phyloP scores from a whole-genome alignment of 352 stramenopile genomes.

The Detonula confervacea region DNA sequence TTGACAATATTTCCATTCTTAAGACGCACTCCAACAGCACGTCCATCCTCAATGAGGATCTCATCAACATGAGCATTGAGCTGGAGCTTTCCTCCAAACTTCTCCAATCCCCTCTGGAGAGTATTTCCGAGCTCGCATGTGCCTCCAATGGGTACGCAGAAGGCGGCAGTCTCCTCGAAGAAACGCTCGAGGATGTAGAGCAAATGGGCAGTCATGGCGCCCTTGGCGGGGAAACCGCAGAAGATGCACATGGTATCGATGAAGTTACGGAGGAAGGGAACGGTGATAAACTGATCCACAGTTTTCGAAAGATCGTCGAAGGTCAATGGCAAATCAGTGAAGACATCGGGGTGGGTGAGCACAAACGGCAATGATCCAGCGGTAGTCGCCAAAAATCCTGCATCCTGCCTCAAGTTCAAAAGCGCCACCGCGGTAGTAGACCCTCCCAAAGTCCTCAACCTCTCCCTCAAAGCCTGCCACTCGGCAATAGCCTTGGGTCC shows the following conservation, averaged over 20 bases:
- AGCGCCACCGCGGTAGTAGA: conserved; percentile 81
- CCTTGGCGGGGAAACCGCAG: conserved; percentile 86
- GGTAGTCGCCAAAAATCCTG: conserved; percentile 84
- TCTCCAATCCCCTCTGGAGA: conserved; percentile 75
- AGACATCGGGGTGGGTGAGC: conserved; percentile 83
- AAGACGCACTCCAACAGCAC: conserved; percentile 75
- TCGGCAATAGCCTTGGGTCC: conserved; percentile 79
- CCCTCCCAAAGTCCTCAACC: conserved; percentile 80
- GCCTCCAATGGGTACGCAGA: conserved; percentile 82
- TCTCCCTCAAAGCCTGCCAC: conserved; percentile 76
- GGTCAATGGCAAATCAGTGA: conserved; percentile 81
- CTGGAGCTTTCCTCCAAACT: conserved; percentile 84
- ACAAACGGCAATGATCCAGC: conserved; percentile 83
- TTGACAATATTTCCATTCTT: conserved; percentile 86
- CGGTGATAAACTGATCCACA: conserved; percentile 85
- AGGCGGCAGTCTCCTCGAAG: conserved; percentile 83
- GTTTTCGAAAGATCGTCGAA: conserved; percentile 86
- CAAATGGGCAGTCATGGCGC: conserved; percentile 86
- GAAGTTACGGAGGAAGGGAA: conserved; percentile 85
- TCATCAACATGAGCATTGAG: conserved; percentile 86
- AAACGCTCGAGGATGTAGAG: conserved; percentile 86
- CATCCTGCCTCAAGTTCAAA: conserved; percentile 84
- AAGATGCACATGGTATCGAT: conserved; percentile 88
- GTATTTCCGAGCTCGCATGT: conserved; percentile 83
- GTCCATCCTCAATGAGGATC: conserved; percentile 81